Percentiles rank a stretch among this genome's conserved stretches.
Conservation (phyloP, 2,329 filamentous ascomycete species). For the Emydomyces testavorans region DNA sequence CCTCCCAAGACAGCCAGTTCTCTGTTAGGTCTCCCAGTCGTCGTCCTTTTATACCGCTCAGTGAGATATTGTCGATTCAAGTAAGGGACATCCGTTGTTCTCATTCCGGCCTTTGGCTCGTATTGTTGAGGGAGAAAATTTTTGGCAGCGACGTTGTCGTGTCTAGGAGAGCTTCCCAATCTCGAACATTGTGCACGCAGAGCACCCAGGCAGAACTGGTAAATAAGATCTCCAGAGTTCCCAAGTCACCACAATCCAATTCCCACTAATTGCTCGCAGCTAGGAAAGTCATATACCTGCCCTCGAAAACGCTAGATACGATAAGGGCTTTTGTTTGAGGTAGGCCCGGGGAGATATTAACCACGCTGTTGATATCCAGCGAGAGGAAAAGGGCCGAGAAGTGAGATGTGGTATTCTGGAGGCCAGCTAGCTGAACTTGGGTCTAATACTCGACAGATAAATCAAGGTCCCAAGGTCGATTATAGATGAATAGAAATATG, state of each 20-base stretch:
- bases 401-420: background rate
- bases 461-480: background rate
- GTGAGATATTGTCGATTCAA: too few species aligned
- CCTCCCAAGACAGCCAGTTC: too few species aligned
- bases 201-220: background rate
- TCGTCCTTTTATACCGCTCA: background rate
- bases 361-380: too few species aligned
- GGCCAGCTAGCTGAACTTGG: background rate
- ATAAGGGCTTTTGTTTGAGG: too few species aligned
- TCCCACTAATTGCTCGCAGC: too few species aligned
- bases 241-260: too few species aligned
- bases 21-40: background rate
- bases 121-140: background rate
- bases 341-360: too few species aligned
- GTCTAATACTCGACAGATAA: background rate
- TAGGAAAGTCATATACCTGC: too few species aligned
- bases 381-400: background rate
- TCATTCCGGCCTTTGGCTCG: background rate
- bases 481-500: background rate
- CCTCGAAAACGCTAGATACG: too few species aligned
- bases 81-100: too few species aligned
- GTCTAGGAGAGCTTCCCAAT: background rate
- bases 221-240: background rate
- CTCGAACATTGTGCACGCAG: background rate
- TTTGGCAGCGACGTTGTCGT: background rate